Evolutionary conservation across 1,284 basidiomycete genomes (phyloP), one percentile per base, ranked within the genome.

Genomic region (Ceratobasidium sp.): DNA sequence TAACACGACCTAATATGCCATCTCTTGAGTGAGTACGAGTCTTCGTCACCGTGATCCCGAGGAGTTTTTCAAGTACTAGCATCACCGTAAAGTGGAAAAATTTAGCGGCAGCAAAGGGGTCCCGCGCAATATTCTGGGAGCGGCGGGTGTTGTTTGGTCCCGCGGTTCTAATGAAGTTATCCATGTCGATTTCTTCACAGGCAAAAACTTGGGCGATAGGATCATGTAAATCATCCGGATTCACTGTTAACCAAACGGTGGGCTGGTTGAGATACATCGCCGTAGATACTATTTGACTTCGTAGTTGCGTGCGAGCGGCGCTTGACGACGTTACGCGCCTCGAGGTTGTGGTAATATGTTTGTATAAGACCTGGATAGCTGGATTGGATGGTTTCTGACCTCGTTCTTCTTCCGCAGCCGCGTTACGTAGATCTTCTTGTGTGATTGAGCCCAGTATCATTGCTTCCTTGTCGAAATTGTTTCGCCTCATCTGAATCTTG

Each of bases 71-170:
- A 0, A 88, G 68, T 0, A 88, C 81, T 0, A 81, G 78, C 0
- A 79, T 23, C 1, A 89, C 85, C 0, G 85, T 82, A 61, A 86
- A 85, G 56, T 88, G 83, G 73, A 86, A 89, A 76, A 85, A 89
- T 63, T 85, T 81, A 0, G 86, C 84, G 0, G 85, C 82, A 0
- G 85, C 85, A 78, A 82, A 88, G 15, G 86, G 86, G 81, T 89
- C 85, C 0, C 28, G 13, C 0, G 86, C 84, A 4, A 88, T 83
- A 61, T 86, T 87, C 0, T 67, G 7, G 1, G 83, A 83, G 0
- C 84, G 81, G 56, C 83, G 13, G 0, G 80, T 76, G 2, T 70
- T 80, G 28, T 82, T 81, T 0, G 85, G 87, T 0, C 85, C 86
- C 6, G 77, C 28, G 3, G 80, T 80, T 7, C 78, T 46, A 0